Evolutionary conservation across 345 rosid genomes (phyloP).

Genomic region (Physaria fendleri): DNA sequence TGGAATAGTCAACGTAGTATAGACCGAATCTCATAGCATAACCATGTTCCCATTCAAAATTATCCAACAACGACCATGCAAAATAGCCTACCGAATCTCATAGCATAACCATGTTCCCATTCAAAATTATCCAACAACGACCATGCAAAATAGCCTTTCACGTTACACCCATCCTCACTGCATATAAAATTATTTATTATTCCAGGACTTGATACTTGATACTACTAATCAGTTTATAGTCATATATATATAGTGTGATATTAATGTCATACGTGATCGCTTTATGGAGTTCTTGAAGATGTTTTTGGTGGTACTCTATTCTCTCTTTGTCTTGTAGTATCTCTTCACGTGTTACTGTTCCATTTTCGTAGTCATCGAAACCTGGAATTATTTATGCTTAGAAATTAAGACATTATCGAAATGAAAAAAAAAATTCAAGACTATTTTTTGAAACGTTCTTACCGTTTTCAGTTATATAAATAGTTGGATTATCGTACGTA

Average conservation of each 20-base stretch:
- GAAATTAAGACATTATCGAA: not conserved
- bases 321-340: slow-evolving; percentile 21
- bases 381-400: not conserved
- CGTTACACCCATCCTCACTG: slow-evolving; percentile 39
- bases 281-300: slow-evolving; percentile 27
- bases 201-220: not conserved
- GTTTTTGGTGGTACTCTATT: slow-evolving; percentile 21
- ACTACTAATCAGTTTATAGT: not conserved
- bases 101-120: slow-evolving; percentile 36
- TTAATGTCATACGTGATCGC: slow-evolving; percentile 23
- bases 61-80: slow-evolving; percentile 52
- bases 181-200: not conserved
- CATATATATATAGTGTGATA: not conserved
- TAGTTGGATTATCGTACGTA: slow-evolving; percentile 13
- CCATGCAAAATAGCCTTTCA: slow-evolving; percentile 52
- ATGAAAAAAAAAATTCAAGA: not conserved
- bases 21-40: slow-evolving; percentile 43
- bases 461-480: slow-evolving; percentile 24
- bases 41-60: slow-evolving; percentile 51
- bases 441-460: not conserved
- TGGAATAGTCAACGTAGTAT: slow-evolving; percentile 30
- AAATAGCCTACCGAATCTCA: slow-evolving; percentile 50
- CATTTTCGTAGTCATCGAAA: slow-evolving; percentile 15
- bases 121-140: slow-evolving; percentile 52
- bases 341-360: not conserved